Percentiles rank a stretch among this genome's conserved stretches.
phyloP scores from a whole-genome alignment of 2,329 filamentous ascomycete species.

The Cladosporium cucumerinum region DNA sequence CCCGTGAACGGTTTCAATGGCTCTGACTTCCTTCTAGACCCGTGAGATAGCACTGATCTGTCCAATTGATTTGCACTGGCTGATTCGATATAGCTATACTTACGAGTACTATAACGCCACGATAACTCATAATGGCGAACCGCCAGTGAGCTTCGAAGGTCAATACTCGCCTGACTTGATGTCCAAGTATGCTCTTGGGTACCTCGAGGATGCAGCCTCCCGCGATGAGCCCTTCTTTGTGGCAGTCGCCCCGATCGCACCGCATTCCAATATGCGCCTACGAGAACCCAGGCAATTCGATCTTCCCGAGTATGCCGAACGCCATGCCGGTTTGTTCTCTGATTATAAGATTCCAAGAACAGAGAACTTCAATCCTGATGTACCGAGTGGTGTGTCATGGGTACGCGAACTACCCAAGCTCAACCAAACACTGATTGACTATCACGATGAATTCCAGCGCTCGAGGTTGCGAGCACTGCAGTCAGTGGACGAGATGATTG shows the following conservation, averaged over 20 bases:
- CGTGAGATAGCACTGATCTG: background rate
- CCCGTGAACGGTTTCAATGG: conserved; percentile 58
- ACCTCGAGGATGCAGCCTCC: conserved; percentile 59
- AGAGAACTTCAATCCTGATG: conserved; percentile 61
- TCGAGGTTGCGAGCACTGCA: conserved; percentile 50
- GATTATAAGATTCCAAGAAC: conserved; percentile 59
- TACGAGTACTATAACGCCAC: conserved; percentile 66
- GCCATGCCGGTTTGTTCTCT: conserved; percentile 62
- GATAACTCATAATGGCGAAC: conserved; percentile 58
- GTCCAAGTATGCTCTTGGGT: conserved; percentile 55
- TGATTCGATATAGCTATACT: conserved; percentile 39
- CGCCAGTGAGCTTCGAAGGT: conserved; percentile 54
- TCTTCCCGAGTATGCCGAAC: conserved; percentile 40
- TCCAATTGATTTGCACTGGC: background rate
- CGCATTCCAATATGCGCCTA: conserved; percentile 45
- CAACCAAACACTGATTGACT: conserved; percentile 47
- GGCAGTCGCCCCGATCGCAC: conserved; percentile 62
- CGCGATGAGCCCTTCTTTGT: conserved; percentile 63
- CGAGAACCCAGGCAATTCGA: conserved; percentile 5
- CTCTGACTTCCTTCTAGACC: conserved; percentile 37
- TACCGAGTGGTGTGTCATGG: conserved; percentile 48
- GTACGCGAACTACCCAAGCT: conserved; percentile 43
- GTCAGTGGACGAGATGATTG: conserved; percentile 54
- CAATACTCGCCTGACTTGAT: conserved; percentile 59
- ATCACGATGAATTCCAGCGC: conserved; percentile 53